phyloP scores from a whole-genome alignment of 139 green algal species.

The Micractinium conductrix region DNA sequence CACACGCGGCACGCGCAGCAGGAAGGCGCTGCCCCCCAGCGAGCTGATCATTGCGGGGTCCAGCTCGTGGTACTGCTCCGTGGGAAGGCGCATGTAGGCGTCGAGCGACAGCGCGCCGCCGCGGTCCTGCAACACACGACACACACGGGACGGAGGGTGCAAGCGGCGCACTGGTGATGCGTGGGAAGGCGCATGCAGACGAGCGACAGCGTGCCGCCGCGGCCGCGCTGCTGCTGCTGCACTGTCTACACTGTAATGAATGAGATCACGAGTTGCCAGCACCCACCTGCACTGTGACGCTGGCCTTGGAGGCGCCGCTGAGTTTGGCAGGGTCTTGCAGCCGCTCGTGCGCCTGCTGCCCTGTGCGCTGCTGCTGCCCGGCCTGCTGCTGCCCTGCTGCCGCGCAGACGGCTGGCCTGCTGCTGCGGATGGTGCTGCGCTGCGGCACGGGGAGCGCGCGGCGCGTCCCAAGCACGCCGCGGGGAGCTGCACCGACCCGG shows the following conservation, averaged over 20 bases:
- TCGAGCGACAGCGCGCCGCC: slow-evolving; percentile 38
- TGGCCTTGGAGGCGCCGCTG: neutral
- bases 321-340: slow-evolving; percentile 17
- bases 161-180: too few species aligned
- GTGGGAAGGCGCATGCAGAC: too few species aligned
- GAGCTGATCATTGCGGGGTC: slow-evolving; percentile 45
- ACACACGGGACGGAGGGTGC: too few species aligned
- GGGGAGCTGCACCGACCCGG: neutral
- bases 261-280: too few species aligned
- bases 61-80: slow-evolving; percentile 49
- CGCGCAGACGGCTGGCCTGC: neutral
- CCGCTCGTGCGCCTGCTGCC: neutral
- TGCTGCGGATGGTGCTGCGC: too few species aligned
- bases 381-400: neutral
- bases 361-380: neutral
- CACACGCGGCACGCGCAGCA: slow-evolving; percentile 38
- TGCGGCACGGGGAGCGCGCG: too few species aligned
- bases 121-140: slow-evolving; percentile 14
- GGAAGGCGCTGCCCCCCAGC: slow-evolving; percentile 33
- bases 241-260: too few species aligned
- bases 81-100: slow-evolving; percentile 53
- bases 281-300: slow-evolving; percentile 11
- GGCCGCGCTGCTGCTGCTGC: neutral
- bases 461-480: too few species aligned
- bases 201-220: neutral